These are phyloP conservation scores for Nakataea oryzae DNA, from an alignment of 2,329 filamentous ascomycete genomes.

Conservation along the genomic window DNA sequence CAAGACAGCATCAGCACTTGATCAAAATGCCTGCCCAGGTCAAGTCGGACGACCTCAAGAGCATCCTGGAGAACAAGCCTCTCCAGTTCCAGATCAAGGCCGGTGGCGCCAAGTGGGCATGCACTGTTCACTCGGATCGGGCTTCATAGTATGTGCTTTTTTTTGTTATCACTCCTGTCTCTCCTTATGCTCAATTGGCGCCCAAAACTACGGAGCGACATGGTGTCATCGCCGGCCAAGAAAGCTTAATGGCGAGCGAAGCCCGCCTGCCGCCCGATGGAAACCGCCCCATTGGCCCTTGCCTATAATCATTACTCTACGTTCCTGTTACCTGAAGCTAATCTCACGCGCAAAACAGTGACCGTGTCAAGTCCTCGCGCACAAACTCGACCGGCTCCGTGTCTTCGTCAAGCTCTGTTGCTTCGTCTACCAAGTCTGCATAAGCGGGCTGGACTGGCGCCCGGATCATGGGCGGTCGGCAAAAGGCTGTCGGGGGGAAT, in stretches of 20 bases:
- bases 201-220: background rate
- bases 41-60: slow-evolving; percentile 8
- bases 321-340: too few species aligned
- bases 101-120: slow-evolving; percentile 23
- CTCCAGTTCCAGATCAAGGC: slow-evolving; percentile 36
- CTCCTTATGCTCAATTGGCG: too few species aligned
- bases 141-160: slow-evolving; percentile 26
- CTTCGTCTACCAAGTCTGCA: slow-evolving; percentile 3
- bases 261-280: too few species aligned
- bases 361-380: slow-evolving; percentile 8
- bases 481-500: background rate
- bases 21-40: slow-evolving; percentile 2
- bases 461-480: background rate
- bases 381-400: slow-evolving; percentile 8
- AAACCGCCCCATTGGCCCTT: too few species aligned
- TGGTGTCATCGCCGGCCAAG: background rate
- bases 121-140: slow-evolving; percentile 30
- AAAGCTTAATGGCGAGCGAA: slow-evolving; percentile 2
- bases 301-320: too few species aligned
- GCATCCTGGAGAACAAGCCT: slow-evolving; percentile 25
- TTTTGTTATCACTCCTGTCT: background rate
- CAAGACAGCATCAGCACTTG: background rate
- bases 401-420: slow-evolving; percentile 5
- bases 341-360: slow-evolving; percentile 2
- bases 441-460: background rate